phyloP scores from a whole-genome alignment of 768 basidiomycete genomes.

The Tylopilus plumbeoviolaceoides region DNA sequence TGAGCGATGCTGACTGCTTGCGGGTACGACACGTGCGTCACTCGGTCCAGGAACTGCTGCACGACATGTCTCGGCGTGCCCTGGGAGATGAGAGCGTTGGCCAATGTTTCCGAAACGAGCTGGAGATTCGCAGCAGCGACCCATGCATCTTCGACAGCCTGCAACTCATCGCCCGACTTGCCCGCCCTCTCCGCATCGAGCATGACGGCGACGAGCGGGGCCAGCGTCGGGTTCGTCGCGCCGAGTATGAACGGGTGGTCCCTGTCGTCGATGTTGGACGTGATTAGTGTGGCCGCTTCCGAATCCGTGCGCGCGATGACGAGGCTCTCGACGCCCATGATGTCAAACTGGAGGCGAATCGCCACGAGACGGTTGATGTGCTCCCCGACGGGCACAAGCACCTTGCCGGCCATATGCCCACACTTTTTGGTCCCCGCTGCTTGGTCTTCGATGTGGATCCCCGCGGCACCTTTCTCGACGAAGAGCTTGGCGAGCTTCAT shows the following conservation, averaged over 20 bases:
- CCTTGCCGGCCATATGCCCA: constrained; percentile 93
- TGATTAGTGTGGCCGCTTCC: constrained; percentile 95
- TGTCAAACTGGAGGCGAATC: constrained; percentile 95
- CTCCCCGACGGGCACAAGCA: constrained; percentile 94
- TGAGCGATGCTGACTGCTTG: constrained; percentile 73
- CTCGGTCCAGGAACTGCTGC: constrained; percentile 57
- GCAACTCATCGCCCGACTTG: constrained; percentile 73
- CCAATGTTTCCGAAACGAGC: constrained; percentile 72
- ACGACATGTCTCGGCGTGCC: constrained; percentile 47
- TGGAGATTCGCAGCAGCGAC: constrained; percentile 69
- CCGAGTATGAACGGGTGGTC: constrained; percentile 98
- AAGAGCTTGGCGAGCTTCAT: constrained; percentile 99
- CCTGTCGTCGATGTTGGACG: constrained; percentile 94
- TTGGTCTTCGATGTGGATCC: constrained; percentile 97
- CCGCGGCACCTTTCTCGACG: constrained; percentile 96
- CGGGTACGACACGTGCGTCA: constrained; percentile 65
- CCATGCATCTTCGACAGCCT: constrained; percentile 90
- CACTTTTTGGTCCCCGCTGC: constrained; percentile 97
- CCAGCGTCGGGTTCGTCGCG: constrained; percentile 68
- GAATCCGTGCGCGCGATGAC: constrained; percentile 94
- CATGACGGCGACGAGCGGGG: constrained; percentile 77
- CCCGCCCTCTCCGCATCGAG: constrained; percentile 78
- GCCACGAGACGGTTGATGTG: constrained; percentile 98
- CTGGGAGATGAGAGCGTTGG: constrained; percentile 60
- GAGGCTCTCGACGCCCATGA: constrained; percentile 97